These are phyloP conservation scores for Galeopsis tetrahit DNA, from an alignment of 257 asterid species.

Conservation along the genomic window DNA sequence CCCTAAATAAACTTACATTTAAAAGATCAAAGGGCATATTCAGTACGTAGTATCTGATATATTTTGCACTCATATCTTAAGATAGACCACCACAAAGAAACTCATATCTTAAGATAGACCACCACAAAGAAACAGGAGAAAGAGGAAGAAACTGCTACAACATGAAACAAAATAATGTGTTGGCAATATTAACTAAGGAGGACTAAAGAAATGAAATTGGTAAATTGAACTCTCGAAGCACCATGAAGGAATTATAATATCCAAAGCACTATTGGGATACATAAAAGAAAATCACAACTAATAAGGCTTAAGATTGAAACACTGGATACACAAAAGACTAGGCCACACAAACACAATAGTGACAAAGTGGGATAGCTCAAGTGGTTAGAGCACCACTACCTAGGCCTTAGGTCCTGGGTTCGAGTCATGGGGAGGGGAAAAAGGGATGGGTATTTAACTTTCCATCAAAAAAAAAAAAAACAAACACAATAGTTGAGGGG, in stretches of 20 bases:
- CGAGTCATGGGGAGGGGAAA: too few relatives aligned
- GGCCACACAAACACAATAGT: background rate
- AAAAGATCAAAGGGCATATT: background rate
- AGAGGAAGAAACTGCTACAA: background rate
- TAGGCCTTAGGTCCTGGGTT: too few relatives aligned
- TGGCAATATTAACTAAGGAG: slow-evolving; percentile 2
- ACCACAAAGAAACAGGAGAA: slow-evolving; percentile 2
- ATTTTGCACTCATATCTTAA: background rate
- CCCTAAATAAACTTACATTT: slow-evolving; percentile 15
- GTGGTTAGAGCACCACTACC: too few relatives aligned
- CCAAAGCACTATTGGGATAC: background rate
- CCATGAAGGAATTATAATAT: background rate
- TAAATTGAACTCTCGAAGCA: background rate
- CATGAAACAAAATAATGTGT: slow-evolving; percentile 1
- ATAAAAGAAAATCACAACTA: background rate
- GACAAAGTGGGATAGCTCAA: too few relatives aligned
- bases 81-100: background rate
- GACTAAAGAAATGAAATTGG: background rate
- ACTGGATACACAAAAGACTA: background rate
- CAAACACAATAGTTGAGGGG: too few relatives aligned
- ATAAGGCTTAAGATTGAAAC: background rate
- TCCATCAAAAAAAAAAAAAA: too few relatives aligned
- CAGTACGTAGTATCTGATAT: background rate
- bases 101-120: background rate
- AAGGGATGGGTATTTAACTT: too few relatives aligned